These are phyloP conservation scores for Ramularia endophylla DNA, from an alignment of 2,329 filamentous ascomycete genomes.

Conservation along the genomic window DNA sequence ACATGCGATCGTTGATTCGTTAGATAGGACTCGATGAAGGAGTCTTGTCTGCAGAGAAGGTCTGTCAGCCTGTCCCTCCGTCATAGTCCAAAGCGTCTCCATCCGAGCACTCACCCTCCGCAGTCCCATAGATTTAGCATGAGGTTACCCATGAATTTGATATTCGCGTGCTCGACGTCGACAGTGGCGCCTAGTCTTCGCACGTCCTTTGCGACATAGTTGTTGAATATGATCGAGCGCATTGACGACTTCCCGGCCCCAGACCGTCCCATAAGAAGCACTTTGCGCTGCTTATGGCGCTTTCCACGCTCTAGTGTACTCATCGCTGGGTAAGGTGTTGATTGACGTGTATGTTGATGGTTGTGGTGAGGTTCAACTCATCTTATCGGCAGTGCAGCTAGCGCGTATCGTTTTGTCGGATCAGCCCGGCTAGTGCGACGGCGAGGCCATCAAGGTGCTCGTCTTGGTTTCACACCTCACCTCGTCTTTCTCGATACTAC, in stretches of 20 bases:
- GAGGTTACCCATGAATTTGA: conserved; percentile 97
- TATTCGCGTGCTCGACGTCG: conserved; percentile 96
- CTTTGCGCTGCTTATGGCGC: conserved; percentile 50
- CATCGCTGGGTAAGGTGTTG: no score
- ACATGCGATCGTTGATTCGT: conserved; percentile 93
- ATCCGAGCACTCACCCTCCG: conserved; percentile 59
- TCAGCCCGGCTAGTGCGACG: no score
- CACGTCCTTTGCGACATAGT: conserved; percentile 96
- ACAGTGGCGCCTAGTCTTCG: conserved; percentile 90
- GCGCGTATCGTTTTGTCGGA: no score
- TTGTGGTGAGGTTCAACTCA: no score
- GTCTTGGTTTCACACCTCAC: no score
- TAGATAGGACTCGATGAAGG: conserved; percentile 98
- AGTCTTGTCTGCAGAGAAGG: conserved; percentile 65
- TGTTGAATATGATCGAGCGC: conserved; percentile 98
- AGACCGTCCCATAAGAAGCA: conserved; percentile 72
- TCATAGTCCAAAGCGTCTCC: neutral
- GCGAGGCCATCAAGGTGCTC: no score
- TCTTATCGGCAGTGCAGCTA: no score
- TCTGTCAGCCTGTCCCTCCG: conserved; percentile 8
- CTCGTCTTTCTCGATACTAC: no score
- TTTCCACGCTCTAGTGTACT: conserved; percentile 33
- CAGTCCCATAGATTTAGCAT: conserved; percentile 99
- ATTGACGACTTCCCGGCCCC: conserved; percentile 98
- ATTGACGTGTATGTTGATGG: no score